Percentiles rank a stretch among this genome's conserved stretches.
phyloP scores from a whole-genome alignment of 1,284 basidiomycete species.

The Rhodotorula mucilaginosa region DNA sequence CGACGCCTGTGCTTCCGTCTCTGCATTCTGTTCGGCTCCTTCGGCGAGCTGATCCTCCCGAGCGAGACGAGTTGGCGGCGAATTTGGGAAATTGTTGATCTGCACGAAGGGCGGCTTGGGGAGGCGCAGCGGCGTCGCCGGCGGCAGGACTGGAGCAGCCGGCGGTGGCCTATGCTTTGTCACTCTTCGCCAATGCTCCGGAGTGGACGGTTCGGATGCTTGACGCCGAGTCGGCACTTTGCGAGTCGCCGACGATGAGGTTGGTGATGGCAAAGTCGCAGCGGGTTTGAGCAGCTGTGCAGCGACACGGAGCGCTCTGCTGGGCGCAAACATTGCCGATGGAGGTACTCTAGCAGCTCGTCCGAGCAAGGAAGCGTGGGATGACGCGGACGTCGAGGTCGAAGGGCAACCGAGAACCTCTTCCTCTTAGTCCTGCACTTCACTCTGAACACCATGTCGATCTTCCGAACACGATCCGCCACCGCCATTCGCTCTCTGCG shows the following conservation, averaged over 20 bases:
- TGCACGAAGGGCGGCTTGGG: not conserved
- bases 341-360: not conserved
- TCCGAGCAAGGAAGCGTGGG: not conserved
- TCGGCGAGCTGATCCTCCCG: not conserved
- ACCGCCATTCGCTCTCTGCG: not conserved
- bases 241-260: not conserved
- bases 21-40: not conserved
- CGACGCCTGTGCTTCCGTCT: too few relatives aligned
- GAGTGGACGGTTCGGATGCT: not conserved
- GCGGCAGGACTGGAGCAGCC: not conserved
- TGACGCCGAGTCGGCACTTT: not conserved
- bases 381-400: not conserved
- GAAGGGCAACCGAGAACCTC: not conserved
- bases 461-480: not conserved
- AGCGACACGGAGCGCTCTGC: not conserved
- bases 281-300: not conserved
- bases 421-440: not conserved
- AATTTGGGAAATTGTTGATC: not conserved
- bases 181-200: conserved; percentile 1
- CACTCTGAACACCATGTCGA: not conserved
- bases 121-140: not conserved
- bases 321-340: not conserved
- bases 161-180: not conserved
- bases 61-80: not conserved
- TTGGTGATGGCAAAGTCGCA: not conserved